Percentiles rank a stretch among this genome's conserved stretches.
Conservation (phyloP, 192 early-diverging fungal genomes). For the Obelidium mucronatum region DNA sequence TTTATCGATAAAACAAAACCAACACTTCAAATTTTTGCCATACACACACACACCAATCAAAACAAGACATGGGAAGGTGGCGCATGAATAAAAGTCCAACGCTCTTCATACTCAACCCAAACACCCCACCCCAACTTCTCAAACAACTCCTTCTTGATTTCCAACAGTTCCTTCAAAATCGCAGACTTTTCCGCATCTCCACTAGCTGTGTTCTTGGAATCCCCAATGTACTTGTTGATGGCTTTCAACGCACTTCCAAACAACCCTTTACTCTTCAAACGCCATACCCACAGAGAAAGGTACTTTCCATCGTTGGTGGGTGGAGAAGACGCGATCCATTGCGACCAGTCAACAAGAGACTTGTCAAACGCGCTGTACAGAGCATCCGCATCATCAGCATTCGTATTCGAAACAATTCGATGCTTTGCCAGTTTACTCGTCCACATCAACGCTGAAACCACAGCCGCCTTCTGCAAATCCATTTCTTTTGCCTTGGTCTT, state of each 20-base stretch:
- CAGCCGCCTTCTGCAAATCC: conserved; percentile 73
- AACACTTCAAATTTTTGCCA: too few relatives aligned
- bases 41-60: too few relatives aligned
- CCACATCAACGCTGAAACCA: conserved; percentile 66
- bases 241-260: conserved; percentile 76
- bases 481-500: conserved; percentile 73
- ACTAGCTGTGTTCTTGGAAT: conserved; percentile 48
- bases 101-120: conserved; percentile 72
- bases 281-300: conserved; percentile 66
- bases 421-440: conserved; percentile 47
- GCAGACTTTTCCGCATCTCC: conserved; percentile 50
- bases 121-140: conserved; percentile 71
- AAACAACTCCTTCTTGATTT: conserved; percentile 64
- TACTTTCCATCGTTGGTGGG: conserved; percentile 61
- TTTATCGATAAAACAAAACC: too few relatives aligned
- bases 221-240: conserved; percentile 73
- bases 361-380: conserved; percentile 54
- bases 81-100: conserved; percentile 59
- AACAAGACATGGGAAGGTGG: conserved; percentile 58
- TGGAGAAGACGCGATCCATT: conserved; percentile 66
- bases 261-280: conserved; percentile 55
- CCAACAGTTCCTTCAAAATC: conserved; percentile 60
- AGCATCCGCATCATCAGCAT: neutral
- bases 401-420: neutral
- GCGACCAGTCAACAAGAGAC: conserved; percentile 60